Base-by-base conservation (phyloP, 2,329 filamentous ascomycete species). In the Chalaropsis ovoidea region DNA sequence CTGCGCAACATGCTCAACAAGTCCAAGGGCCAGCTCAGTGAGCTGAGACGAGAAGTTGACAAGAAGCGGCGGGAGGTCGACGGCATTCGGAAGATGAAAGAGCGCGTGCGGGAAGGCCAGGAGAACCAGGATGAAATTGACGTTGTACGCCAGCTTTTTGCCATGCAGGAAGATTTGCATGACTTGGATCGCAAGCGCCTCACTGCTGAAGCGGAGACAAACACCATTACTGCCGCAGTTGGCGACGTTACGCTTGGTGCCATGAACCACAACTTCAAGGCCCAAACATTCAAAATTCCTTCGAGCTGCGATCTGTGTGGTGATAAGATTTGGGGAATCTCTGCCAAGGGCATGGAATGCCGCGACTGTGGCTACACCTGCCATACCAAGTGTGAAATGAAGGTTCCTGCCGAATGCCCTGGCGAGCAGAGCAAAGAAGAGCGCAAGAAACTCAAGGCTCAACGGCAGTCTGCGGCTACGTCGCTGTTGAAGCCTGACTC, bases 371-470 rank as follows among this genome's bases (percentile, higher is more conserved):
- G 95, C 42, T 99, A 96, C 76, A 96, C 92, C 1, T 99, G 94
- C 73, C 94, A 99, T 76, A 95, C 87, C 79, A 99, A 99, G 77
- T 99, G 94, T 74, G 90, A 99, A 78, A 94, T 99, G 87, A 99
- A 97, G 76, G 94, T 97, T 0, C 91, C 94, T 0, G 89, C 94
- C 7, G 90, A 96, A 73, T 99, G 94, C 72, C 94, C 94, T 0
- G 94, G 94, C 62, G 94, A 97, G 73, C 85, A 94, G 73, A 87
- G 81, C 69, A 99, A 97, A 76, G 94, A 97, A 69, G 92, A 96
- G 71, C 92, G 87, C 78, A 99, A 96, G 80, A 95, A 92, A 72
- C 81, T 95, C 70, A 97, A 97, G 76, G 82, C 82, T 52, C 87
- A 92, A 73, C 84, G 92, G 68, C 93, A 97, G 76, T 87, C 89